phyloP scores from a whole-genome alignment of 2,329 filamentous ascomycete species.

The Paecilomyces fulvus region DNA sequence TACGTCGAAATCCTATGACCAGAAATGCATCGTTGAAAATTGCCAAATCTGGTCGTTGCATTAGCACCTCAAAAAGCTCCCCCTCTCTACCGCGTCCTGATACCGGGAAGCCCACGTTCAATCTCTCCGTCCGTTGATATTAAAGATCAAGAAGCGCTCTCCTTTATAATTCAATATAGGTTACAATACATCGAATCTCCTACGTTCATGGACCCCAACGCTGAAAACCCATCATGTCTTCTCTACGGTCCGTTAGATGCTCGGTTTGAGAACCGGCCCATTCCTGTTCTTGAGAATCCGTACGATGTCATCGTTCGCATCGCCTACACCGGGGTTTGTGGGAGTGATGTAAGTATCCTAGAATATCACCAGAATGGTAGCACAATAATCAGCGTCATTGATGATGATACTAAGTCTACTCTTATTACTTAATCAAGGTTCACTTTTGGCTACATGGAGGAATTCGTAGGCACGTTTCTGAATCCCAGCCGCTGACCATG shows the following conservation, averaged over 20 bases:
- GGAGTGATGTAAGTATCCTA: constrained; percentile 25
- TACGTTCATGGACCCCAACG: neutral
- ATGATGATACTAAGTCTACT: neutral
- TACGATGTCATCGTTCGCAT: constrained; percentile 39
- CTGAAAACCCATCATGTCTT: constrained; percentile 33
- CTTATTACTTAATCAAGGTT: constrained; percentile 13
- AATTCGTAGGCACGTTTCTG: constrained; percentile 22
- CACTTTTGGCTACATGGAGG: constrained; percentile 34
- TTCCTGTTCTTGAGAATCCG: constrained; percentile 26
- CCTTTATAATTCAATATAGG: too few relatives aligned
- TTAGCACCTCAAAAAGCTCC: too few relatives aligned
- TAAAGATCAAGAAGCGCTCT: too few relatives aligned
- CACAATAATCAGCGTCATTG: neutral
- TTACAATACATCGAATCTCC: too few relatives aligned
- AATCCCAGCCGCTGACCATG: constrained; percentile 18
- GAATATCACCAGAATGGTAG: neutral
- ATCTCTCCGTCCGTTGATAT: too few relatives aligned
- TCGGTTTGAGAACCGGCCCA: constrained; percentile 28
- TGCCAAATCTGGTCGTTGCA: too few relatives aligned
- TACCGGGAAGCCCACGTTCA: too few relatives aligned
- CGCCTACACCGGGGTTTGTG: constrained; percentile 38
- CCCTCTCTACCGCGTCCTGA: too few relatives aligned
- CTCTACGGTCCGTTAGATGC: constrained; percentile 32
- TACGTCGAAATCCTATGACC: too few relatives aligned
- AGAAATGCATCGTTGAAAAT: too few relatives aligned